Evolutionary conservation across 75 land plant genomes (phyloP).

Genomic region (Selaginella moellendorffii): DNA sequence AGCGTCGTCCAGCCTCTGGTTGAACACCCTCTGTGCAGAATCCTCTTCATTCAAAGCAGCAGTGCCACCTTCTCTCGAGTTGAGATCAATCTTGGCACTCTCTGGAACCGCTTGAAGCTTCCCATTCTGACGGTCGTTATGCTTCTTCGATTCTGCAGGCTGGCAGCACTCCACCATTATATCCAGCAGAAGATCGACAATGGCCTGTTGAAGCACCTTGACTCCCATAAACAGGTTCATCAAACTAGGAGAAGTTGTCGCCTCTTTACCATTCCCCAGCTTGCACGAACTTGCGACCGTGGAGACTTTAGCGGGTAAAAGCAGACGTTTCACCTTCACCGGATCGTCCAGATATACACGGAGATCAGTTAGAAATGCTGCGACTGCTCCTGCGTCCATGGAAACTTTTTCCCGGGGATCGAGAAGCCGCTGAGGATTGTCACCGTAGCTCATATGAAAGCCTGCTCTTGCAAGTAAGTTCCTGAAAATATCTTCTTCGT

Average conservation of each 20-base stretch:
- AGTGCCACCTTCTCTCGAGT: background rate
- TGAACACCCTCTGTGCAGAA: background rate
- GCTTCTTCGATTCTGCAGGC: constrained; percentile 52
- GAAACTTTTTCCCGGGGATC: constrained; percentile 76
- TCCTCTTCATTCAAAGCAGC: background rate
- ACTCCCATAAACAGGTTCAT: constrained; percentile 99
- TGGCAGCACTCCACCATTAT: constrained; percentile 99
- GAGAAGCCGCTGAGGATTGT: constrained; percentile 40
- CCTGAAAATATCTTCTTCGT: constrained; percentile 91
- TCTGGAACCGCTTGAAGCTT: background rate
- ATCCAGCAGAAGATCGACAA: constrained; percentile 85
- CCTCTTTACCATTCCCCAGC: constrained; percentile 36
- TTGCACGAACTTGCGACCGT: constrained; percentile 32
- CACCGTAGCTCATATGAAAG: constrained; percentile 84
- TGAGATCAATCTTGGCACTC: too few relatives aligned
- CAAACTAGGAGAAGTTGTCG: constrained; percentile 72
- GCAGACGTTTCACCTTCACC: constrained; percentile 80
- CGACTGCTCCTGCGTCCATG: constrained; percentile 95
- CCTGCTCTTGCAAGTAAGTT: constrained; percentile 91
- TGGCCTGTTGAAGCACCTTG: constrained; percentile 92
- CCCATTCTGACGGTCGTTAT: background rate
- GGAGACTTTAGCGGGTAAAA: constrained; percentile 82
- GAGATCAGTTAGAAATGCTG: constrained; percentile 83
- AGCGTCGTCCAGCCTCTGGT: background rate
- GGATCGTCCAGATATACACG: constrained; percentile 98